Percentiles rank a stretch among this genome's conserved stretches.
phyloP scores from a whole-genome alignment of 331 rosid species.

The Erythrophleum ivorense region DNA sequence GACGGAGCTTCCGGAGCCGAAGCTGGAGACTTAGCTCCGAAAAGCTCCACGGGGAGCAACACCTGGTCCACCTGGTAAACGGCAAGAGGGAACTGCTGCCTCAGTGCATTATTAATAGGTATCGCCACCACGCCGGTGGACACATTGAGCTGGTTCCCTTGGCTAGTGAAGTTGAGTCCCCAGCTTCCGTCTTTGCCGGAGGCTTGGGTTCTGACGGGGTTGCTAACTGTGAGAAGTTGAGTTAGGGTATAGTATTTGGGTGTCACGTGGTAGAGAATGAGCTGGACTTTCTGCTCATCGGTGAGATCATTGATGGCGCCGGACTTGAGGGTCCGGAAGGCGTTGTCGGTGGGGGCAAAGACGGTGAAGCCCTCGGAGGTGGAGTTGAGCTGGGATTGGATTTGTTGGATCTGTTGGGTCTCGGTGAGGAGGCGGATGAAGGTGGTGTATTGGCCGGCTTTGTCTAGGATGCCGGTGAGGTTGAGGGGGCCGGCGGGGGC shows the following conservation, averaged over 20 bases:
- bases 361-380: slow-evolving; percentile 64
- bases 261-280: slow-evolving; percentile 65
- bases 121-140: slow-evolving; percentile 58
- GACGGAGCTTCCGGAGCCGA: slow-evolving; percentile 46
- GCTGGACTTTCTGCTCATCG: slow-evolving; percentile 55
- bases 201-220: slow-evolving; percentile 85
- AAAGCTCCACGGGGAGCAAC: slow-evolving; percentile 64
- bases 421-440: slow-evolving; percentile 60
- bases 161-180: slow-evolving; percentile 82
- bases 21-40: slow-evolving; percentile 42
- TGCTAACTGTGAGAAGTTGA: slow-evolving; percentile 62
- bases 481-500: slow-evolving; percentile 56
- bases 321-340: slow-evolving; percentile 66
- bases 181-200: slow-evolving; percentile 45
- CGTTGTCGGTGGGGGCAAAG: slow-evolving; percentile 92
- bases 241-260: slow-evolving; percentile 65
- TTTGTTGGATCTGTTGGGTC: slow-evolving; percentile 59
- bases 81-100: slow-evolving; percentile 64
- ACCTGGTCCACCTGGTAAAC: slow-evolving; percentile 72
- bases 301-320: slow-evolving; percentile 68
- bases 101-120: slow-evolving; percentile 60
- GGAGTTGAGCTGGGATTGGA: slow-evolving; percentile 66
- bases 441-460: slow-evolving; percentile 64
- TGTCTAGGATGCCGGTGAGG: slow-evolving; percentile 64
- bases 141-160: slow-evolving; percentile 78